Conservation (phyloP, 179 eudicot genomes). For the Spinacia oleracea region DNA sequence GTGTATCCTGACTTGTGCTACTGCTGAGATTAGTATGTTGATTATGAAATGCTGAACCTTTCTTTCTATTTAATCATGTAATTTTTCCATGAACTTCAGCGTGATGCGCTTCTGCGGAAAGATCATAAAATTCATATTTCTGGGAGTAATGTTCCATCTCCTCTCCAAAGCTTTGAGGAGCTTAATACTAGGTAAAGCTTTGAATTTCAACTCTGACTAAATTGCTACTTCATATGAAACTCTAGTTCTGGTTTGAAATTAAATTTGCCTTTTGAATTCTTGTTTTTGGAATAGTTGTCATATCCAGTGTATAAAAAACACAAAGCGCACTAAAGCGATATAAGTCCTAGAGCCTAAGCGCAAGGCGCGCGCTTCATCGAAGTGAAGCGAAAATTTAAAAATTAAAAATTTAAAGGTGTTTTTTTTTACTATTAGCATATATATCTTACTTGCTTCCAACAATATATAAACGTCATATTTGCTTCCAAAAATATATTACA, state of each 20-base stretch:
- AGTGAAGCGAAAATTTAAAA: too few species aligned
- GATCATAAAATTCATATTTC: conserved; percentile 69
- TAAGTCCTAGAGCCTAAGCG: too few species aligned
- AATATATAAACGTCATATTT: too few species aligned
- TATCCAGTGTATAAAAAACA: too few species aligned
- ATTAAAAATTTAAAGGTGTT: too few species aligned
- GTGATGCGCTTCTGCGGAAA: conserved; percentile 73
- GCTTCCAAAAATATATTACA: too few species aligned
- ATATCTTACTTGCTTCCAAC: too few species aligned
- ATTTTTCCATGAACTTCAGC: conserved; percentile 39
- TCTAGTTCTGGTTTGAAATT: conserved; percentile 4
- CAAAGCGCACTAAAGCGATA: too few species aligned
- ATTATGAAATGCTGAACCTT: neutral
- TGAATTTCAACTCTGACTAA: neutral
- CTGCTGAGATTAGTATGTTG: neutral
- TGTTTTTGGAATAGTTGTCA: too few species aligned
- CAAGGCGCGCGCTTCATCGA: too few species aligned
- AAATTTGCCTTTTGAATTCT: neutral
- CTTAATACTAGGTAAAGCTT: conserved; percentile 59
- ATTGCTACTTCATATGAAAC: neutral
- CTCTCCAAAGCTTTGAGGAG: conserved; percentile 77
- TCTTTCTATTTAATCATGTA: conserved; percentile 4
- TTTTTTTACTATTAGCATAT: too few species aligned
- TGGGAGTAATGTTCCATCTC: conserved; percentile 83
- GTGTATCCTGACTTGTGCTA: neutral